Base-by-base conservation (phyloP, 805 yeast genomes). In the Ogataea sp. region DNA sequence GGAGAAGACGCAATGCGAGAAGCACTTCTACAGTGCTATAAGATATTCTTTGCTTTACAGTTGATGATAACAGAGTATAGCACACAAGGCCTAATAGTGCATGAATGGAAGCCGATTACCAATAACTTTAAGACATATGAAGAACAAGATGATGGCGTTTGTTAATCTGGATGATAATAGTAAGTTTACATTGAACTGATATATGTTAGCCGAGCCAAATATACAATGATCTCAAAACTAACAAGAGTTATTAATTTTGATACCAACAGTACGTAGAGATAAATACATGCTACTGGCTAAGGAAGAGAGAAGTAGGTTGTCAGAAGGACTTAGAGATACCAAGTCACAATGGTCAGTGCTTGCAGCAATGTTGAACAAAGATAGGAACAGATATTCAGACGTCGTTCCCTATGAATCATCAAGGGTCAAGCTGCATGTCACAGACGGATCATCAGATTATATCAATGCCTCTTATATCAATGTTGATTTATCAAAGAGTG, bases 331-430 rank as follows among this genome's bases (percentile, higher is more conserved):
- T 14, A 40, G 43, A n/a, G 41, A 49, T 32, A 48, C 48, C 1
- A 11, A 40, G 2, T 46, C 54, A 13, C 39, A 39, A 31, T 55
- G 55, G 52, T 38, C 55, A 2, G 28, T 40, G 14, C 7, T 30
- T 9, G 34, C 38, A 1, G 54, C 51, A 1, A 3, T 32, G 2
- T 30, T 37, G 13, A 51, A 52, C 29, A 38, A 34, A 20, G 37
- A 46, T 9, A 58, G 80, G 40, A 82, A 83, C 48, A 60, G 89
- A 39, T 83, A 83, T 52, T 50, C 67, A 4, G 76, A 81, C 50
- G 73, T 83, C 10, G 56, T 77, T 32, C 87, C 93, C 1, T 83
- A 71, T 65, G 86, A 83, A 49, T 61, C 64, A 40, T 76, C 72
- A 31, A 55, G 86, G 28, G 80, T 79, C 2, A 55, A 51, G 26